Evolutionary conservation across 768 basidiomycete genomes (phyloP).

Genomic region (Paxillus rubicundulus): DNA sequence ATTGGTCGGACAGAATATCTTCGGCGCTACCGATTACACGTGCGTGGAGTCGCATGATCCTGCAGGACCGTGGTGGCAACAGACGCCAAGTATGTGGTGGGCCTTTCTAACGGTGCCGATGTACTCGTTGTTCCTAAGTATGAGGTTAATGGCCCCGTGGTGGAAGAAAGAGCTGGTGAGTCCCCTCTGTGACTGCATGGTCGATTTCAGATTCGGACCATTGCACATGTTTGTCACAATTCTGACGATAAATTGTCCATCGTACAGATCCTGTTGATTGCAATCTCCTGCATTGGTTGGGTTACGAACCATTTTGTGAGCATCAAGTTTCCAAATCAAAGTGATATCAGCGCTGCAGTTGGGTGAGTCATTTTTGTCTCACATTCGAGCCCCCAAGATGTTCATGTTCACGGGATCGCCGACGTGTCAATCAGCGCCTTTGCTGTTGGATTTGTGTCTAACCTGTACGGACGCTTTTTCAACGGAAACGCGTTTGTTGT

Average conservation of each 20-base stretch:
- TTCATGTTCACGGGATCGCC: slow-evolving; percentile 1
- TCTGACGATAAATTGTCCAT: background rate
- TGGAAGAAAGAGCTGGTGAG: slow-evolving; percentile 55
- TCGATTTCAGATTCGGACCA: background rate
- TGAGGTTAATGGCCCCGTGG: slow-evolving; percentile 63
- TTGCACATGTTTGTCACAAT: background rate
- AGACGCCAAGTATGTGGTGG: slow-evolving; percentile 70
- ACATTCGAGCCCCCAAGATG: background rate
- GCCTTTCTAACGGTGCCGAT: slow-evolving; percentile 72
- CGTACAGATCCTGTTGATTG: slow-evolving; percentile 47
- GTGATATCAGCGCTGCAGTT: slow-evolving; percentile 75
- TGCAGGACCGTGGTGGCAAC: slow-evolving; percentile 69
- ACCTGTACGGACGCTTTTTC: slow-evolving; percentile 73
- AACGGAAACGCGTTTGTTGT: slow-evolving; percentile 76
- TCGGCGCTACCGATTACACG: slow-evolving; percentile 55
- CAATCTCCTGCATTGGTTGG: slow-evolving; percentile 71
- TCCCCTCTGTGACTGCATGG: background rate
- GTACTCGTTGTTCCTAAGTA: slow-evolving; percentile 63
- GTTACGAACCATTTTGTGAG: slow-evolving; percentile 68
- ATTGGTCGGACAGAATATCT: slow-evolving; percentile 46
- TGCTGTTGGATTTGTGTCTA: slow-evolving; percentile 76
- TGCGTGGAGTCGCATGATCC: slow-evolving; percentile 58
- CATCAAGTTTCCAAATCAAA: slow-evolving; percentile 59
- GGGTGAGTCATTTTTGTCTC: slow-evolving; percentile 41
- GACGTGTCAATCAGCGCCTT: slow-evolving; percentile 50